A percentile compares a stretch with the other conserved stretches of the same genome.
Evolutionary conservation across 352 stramenopile genomes (phyloP).

Genomic region (Phytophthora fragariaefolia): DNA sequence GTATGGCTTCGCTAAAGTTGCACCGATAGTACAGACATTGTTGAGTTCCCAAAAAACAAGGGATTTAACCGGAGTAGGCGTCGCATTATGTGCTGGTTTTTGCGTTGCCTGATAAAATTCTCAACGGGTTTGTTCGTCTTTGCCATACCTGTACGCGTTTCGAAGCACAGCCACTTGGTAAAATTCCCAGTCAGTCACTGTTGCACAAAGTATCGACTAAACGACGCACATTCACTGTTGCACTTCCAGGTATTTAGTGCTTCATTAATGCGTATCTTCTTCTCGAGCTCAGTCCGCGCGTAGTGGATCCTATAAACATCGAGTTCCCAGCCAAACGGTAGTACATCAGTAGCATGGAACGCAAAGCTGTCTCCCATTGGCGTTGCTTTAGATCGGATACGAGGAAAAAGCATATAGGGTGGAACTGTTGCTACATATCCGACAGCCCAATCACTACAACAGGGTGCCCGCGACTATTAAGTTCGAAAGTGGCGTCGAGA

Average conservation of each 20-base stretch:
- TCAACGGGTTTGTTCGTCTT: conserved; percentile 13
- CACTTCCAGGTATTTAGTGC: no score
- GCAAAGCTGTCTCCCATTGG: not conserved
- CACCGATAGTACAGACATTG: no score
- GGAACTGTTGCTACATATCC: not conserved
- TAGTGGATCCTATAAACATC: no score
- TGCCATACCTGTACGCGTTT: not conserved
- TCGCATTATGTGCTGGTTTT: not conserved
- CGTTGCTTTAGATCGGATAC: not conserved
- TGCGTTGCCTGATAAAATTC: conserved; percentile 1
- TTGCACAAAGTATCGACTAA: conserved; percentile 2
- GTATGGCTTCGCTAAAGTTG: no score
- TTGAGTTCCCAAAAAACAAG: not conserved
- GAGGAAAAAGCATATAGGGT: not conserved
- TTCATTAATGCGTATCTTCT: no score
- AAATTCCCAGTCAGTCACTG: not conserved
- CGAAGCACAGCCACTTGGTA: conserved; percentile 4
- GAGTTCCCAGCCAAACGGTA: no score
- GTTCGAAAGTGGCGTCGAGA: not conserved
- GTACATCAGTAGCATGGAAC: not conserved
- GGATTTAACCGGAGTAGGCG: not conserved
- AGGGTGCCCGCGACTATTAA: not conserved
- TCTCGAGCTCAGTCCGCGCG: no score
- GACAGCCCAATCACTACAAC: not conserved
- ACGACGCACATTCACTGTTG: no score